A percentile compares a stretch with the other conserved stretches of the same genome.
These are phyloP conservation scores for Pythium grandisporangium DNA, from an alignment of 352 stramenopile genomes.

Conservation along the genomic window DNA sequence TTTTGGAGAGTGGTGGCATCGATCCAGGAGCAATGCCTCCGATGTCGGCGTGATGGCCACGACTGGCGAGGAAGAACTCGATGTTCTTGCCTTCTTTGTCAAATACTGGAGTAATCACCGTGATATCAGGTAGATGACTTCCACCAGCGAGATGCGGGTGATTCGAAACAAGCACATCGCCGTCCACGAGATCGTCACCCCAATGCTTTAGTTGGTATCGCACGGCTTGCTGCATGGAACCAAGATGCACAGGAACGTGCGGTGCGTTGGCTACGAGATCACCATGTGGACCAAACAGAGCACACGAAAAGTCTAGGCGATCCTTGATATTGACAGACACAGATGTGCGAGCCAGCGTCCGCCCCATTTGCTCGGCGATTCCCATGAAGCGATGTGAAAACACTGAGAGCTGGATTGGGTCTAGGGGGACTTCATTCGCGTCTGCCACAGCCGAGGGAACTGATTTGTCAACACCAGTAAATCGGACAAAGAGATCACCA, in stretches of 20 bases:
- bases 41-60: slow-evolving; percentile 98
- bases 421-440: slow-evolving; percentile 41
- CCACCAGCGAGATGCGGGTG: slow-evolving; percentile 97
- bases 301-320: slow-evolving; percentile 98
- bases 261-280: slow-evolving; percentile 99
- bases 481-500: slow-evolving; percentile 93
- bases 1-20: slow-evolving; percentile 95
- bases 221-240: slow-evolving; percentile 97
- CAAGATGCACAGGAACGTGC: slow-evolving; percentile 98
- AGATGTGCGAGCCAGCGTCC: slow-evolving; percentile 93
- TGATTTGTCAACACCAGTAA: slow-evolving; percentile 21
- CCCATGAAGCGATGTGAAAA: slow-evolving; percentile 99
- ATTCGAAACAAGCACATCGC: slow-evolving; percentile 98
- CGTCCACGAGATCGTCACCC: slow-evolving; percentile 89
- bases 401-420: slow-evolving; percentile 96
- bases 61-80: slow-evolving; percentile 97
- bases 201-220: slow-evolving; percentile 90
- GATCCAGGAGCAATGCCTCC: slow-evolving; percentile 94
- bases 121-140: slow-evolving; percentile 98
- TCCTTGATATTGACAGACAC: slow-evolving; percentile 99
- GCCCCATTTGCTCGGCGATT: slow-evolving; percentile 99
- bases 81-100: slow-evolving; percentile 83
- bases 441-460: slow-evolving; percentile 18
- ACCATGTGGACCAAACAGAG: slow-evolving; percentile 95
- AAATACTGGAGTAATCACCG: slow-evolving; percentile 99